These are phyloP conservation scores for Plasmodium reichenowi DNA, from an alignment of 169 alveolate genomes.

Conservation along the genomic window DNA sequence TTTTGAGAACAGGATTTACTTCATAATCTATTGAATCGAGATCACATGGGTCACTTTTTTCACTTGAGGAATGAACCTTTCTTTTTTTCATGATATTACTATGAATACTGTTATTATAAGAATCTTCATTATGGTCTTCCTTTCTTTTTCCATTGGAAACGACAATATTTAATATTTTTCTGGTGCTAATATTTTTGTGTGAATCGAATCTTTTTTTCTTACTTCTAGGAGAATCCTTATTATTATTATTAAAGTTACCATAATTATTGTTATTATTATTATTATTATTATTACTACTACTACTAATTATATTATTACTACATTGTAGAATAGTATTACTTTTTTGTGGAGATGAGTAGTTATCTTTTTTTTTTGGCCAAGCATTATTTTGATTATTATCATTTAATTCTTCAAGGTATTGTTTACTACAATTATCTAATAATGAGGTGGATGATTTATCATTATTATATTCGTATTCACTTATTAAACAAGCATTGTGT, in stretches of 20 bases:
- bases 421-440: constrained; percentile 16
- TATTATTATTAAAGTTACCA: neutral
- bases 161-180: constrained; percentile 6
- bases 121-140: no score
- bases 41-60: constrained; percentile 7
- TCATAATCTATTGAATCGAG: constrained; percentile 46
- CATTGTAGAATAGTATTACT: neutral
- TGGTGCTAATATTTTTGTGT: constrained; percentile 18
- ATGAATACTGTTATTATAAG: no score
- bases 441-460: constrained; percentile 14
- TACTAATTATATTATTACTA: no score
- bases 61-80: constrained; percentile 1
- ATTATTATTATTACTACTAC: no score
- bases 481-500: constrained; percentile 55
- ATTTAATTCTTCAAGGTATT: constrained; percentile 18
- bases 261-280: no score
- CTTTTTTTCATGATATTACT: constrained; percentile 6
- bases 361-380: constrained; percentile 69
- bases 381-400: constrained; percentile 31
- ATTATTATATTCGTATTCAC: constrained; percentile 75
- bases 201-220: constrained; percentile 17
- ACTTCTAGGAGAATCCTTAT: constrained; percentile 29
- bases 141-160: no score
- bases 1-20: constrained; percentile 48
- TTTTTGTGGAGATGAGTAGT: constrained; percentile 11